These are phyloP conservation scores for Arabidopsis hybrid DNA, from an alignment of 441 rosid genomes.

Conservation along the genomic window DNA sequence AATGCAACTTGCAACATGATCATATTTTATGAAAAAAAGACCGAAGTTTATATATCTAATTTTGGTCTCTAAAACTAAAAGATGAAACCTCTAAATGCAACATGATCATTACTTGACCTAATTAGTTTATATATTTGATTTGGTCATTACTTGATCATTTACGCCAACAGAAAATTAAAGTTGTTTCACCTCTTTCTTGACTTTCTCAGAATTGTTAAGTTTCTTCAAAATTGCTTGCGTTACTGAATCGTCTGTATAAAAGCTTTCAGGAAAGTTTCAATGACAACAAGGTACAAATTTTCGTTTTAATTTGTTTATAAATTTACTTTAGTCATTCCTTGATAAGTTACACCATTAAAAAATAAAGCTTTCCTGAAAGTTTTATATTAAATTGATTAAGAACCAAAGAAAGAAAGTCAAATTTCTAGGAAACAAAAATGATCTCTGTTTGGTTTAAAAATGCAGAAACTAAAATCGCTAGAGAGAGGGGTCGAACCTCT, in stretches of 20 bases:
- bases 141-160: background rate
- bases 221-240: conserved; percentile 2
- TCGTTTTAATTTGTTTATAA: background rate
- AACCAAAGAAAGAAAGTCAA: background rate
- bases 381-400: background rate
- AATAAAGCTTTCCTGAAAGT: no score
- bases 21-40: no score
- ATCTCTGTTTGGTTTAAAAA: no score
- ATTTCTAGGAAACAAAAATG: no score
- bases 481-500: conserved; percentile 93
- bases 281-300: background rate
- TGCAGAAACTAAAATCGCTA: no score
- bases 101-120: background rate
- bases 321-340: background rate
- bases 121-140: background rate
- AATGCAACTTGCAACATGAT: no score
- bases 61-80: background rate
- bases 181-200: conserved; percentile 1
- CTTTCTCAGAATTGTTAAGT: conserved; percentile 10
- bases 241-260: background rate
- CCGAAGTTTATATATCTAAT: no score
- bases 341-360: background rate
- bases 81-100: background rate
- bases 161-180: background rate
- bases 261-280: conserved; percentile 15